Evolutionary conservation across 805 yeast species (phyloP).

Genomic region (Candida sakaeoensis): DNA sequence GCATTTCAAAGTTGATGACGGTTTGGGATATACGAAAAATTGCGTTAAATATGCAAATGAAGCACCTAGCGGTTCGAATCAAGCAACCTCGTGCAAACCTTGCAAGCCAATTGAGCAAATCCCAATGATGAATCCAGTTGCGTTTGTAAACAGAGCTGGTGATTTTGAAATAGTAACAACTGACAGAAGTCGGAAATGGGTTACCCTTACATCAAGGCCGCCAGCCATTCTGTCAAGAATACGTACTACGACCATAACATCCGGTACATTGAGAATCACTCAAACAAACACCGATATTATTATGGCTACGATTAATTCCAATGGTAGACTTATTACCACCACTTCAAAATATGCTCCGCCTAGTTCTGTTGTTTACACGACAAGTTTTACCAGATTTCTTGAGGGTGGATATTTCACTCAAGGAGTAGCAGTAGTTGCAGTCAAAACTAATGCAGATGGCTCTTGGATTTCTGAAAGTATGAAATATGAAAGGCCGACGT

Average conservation of each 20-base stretch:
- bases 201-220: not conserved
- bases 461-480: not conserved
- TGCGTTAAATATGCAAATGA: not conserved
- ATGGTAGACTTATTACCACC: not conserved
- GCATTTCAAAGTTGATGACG: not conserved
- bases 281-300: not conserved
- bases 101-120: not conserved
- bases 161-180: not conserved
- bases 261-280: not conserved
- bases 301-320: not conserved
- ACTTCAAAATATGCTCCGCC: not conserved
- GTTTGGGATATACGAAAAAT: not conserved
- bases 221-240: not conserved
- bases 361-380: not conserved
- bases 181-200: not conserved
- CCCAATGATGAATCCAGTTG: slow-evolving; percentile 1
- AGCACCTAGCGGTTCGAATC: not conserved
- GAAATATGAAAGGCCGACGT: not conserved
- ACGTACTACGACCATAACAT: not conserved
- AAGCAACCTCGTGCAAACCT: slow-evolving; percentile 1
- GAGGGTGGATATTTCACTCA: not conserved
- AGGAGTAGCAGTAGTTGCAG: not conserved
- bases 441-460: not conserved
- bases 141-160: not conserved
- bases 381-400: not conserved